phyloP scores from a whole-genome alignment of 192 early-diverging fungal genomes.

The Chytriomyces confervae region DNA sequence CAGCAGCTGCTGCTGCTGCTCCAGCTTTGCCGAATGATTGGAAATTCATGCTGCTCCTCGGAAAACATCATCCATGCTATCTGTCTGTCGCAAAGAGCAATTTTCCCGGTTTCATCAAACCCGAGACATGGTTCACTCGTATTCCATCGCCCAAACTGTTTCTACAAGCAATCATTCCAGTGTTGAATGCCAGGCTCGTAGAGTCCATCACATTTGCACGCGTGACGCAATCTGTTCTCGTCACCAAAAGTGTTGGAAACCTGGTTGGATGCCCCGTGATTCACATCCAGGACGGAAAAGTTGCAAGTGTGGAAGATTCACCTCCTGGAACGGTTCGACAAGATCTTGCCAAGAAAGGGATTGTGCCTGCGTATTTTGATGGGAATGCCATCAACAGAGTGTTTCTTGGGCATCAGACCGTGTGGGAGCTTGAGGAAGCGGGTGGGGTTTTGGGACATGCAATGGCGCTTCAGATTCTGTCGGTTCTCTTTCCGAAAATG shows the following conservation, averaged over 20 bases:
- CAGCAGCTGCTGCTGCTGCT: not conserved
- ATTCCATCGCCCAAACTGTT: slow-evolving; percentile 12
- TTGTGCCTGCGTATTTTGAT: not conserved
- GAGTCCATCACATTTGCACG: slow-evolving; percentile 14
- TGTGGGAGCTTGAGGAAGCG: slow-evolving; percentile 15
- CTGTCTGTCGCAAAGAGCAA: not conserved
- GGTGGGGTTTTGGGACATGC: slow-evolving; percentile 1
- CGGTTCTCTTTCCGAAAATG: slow-evolving; percentile 33
- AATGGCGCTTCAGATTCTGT: slow-evolving; percentile 3
- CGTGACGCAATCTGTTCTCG: not conserved
- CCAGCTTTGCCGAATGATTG: not conserved
- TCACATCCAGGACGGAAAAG: not conserved
- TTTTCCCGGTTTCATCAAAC: not conserved
- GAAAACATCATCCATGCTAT: slow-evolving; percentile 3
- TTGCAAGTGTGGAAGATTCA: not conserved
- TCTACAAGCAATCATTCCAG: slow-evolving; percentile 22
- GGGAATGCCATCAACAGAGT: not conserved
- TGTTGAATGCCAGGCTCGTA: slow-evolving; percentile 26
- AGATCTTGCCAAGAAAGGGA: not conserved
- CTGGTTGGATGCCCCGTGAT: slow-evolving; percentile 2
- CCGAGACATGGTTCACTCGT: slow-evolving; percentile 30
- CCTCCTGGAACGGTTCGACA: not conserved
- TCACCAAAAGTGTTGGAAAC: not conserved
- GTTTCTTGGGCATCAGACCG: slow-evolving; percentile 15
- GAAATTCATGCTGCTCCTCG: slow-evolving; percentile 5